A percentile compares a stretch with the other conserved stretches of the same genome.
Evolutionary conservation across 2,329 filamentous ascomycete genomes (phyloP).

Genomic region (Clathrospora elynae): DNA sequence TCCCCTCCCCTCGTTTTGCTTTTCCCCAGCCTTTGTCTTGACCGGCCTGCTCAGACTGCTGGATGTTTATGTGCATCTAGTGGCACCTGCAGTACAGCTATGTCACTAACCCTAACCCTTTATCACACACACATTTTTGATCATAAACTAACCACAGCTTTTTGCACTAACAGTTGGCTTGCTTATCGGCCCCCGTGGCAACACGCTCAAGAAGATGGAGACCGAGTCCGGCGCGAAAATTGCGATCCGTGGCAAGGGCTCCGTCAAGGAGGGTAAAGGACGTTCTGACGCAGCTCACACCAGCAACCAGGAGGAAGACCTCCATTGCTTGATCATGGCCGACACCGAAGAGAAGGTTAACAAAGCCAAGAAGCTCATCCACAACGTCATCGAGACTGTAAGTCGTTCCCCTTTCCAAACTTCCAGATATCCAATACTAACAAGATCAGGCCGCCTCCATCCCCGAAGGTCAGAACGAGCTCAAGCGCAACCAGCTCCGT

Average conservation of each 20-base stretch:
- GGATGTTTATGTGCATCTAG: constrained; percentile 36
- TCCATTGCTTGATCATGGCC: constrained; percentile 99
- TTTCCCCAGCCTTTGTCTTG: constrained; percentile 50
- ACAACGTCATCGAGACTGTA: constrained; percentile 98
- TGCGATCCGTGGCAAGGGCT: constrained; percentile 98
- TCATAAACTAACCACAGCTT: constrained; percentile 85
- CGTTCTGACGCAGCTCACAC: constrained; percentile 98
- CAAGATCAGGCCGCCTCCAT: constrained; percentile 85
- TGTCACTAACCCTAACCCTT: constrained; percentile 49
- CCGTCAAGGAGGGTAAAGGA: constrained; percentile 99
- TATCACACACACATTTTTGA: constrained; percentile 48
- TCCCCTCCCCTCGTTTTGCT: constrained; percentile 53
- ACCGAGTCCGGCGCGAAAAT: constrained; percentile 97
- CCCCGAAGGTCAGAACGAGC: constrained; percentile 96
- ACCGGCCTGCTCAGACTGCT: constrained; percentile 50
- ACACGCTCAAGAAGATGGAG: constrained; percentile 99
- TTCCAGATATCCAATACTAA: constrained; percentile 36
- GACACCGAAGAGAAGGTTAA: constrained; percentile 99
- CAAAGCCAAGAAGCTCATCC: constrained; percentile 97
- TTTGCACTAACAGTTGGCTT: constrained; percentile 92
- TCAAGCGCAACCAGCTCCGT: constrained; percentile 97
- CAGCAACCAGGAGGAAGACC: constrained; percentile 99
- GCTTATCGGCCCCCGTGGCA: constrained; percentile 99
- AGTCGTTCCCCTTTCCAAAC: constrained; percentile 51
- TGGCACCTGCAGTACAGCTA: constrained; percentile 46